Base-by-base conservation (phyloP, 345 rosid genomes). In the Cardamine resedifolia region DNA sequence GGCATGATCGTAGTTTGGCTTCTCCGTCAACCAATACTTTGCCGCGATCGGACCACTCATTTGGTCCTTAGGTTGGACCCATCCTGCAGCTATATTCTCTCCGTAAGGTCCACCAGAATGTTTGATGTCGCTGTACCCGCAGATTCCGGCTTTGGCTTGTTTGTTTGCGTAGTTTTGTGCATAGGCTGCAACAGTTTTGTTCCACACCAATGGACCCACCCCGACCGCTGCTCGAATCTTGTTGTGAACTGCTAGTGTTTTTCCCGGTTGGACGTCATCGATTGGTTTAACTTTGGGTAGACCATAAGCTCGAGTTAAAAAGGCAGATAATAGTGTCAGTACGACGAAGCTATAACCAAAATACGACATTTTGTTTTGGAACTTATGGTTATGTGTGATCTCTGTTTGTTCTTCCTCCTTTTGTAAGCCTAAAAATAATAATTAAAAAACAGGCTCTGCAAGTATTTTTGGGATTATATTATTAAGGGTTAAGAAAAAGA, bases 91-190 rank as follows among this genome's bases (percentile, higher is more conserved):
- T 0, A 87, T 71, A 65, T 87, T 87, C 68, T 85, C 89, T 1
- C 87, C 89, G 12, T 80, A 83, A 1, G 84, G 81, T 30, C 89
- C 88, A 3, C 58, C 43, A 3, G 91, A 86, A 61, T 86, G 85
- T 26, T 36, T 69, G 4, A 80, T 69, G 0, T 34, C 26, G 10
- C 8, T 10, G 51, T 51, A 72, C 0, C 19, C 23, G 77, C 88
- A 86, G 69, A 8, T 48, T 33, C 21, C 72, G 44, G 60, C 72
- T 66, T 58, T 58, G 43, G 72, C 60, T 33, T 27, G 68, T 15
- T 57, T 4, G 19, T 59, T 45, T 0, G 85, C 84, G 5, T 70
- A 87, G 33, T 41, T 36, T 11, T 49, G 82, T 7, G 88, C 88
- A 39, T 74, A 81, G 51, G 75, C 78, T 0, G 85, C 91, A 3